Conservation (phyloP, 208 protist genomes). For the Leishmania guyanensis region DNA sequence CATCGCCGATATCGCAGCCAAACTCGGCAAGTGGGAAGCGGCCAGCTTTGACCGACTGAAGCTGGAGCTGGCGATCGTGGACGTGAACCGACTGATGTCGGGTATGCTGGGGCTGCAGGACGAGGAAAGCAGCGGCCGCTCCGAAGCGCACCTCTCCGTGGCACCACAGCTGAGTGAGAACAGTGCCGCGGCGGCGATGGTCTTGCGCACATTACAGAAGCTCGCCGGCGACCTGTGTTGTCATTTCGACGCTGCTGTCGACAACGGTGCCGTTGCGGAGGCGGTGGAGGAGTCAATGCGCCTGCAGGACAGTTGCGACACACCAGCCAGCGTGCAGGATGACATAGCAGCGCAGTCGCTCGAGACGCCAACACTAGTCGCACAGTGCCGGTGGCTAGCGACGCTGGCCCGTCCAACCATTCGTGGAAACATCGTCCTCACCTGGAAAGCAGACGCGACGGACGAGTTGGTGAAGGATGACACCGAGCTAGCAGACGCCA, state of each 20-base stretch:
- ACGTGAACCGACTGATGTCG: constrained; percentile 57
- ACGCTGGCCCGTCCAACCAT: constrained; percentile 35
- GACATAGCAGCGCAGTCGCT: constrained; percentile 21
- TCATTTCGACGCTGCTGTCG: constrained; percentile 25
- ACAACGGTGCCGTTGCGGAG: constrained; percentile 15
- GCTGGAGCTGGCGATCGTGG: constrained; percentile 80
- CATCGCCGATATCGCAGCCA: constrained; percentile 70
- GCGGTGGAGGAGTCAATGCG: constrained; percentile 6
- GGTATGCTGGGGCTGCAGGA: constrained; percentile 57
- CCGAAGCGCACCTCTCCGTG: constrained; percentile 30
- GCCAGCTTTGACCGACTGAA: constrained; percentile 78
- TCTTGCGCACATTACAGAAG: constrained; percentile 68
- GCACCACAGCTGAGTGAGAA: constrained; percentile 59
- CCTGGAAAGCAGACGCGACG: constrained; percentile 31
- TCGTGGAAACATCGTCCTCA: constrained; percentile 39
- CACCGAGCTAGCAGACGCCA: constrained; percentile 16
- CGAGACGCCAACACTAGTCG: constrained; percentile 31
- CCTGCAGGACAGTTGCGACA: constrained; percentile 3
- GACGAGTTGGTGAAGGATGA: constrained; percentile 32
- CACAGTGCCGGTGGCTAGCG: constrained; percentile 42
- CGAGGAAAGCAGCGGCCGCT: constrained; percentile 10
- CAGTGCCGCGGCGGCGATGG: constrained; percentile 30
- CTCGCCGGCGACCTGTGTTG: constrained; percentile 57
- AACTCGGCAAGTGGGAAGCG: constrained; percentile 75
- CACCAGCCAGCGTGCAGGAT: constrained; percentile 15